Conservation (phyloP, 371 early-diverging fungal species). For the Capniomyces stellatus region DNA sequence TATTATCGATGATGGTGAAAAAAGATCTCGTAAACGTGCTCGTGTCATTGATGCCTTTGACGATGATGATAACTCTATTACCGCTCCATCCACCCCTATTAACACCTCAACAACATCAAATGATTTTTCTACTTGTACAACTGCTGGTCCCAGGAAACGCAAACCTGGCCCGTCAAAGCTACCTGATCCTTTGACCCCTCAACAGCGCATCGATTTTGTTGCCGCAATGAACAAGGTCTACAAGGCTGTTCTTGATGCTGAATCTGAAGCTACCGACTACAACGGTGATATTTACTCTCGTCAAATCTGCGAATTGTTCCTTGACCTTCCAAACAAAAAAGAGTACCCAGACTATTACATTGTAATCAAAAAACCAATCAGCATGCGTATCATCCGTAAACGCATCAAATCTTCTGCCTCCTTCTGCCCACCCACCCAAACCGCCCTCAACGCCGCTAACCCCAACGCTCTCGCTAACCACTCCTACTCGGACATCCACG, state of each 20-base stretch:
- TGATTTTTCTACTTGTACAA: too few relatives aligned
- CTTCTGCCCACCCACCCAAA: not conserved
- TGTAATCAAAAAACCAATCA: conserved; percentile 68
- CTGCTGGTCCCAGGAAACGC: too few relatives aligned
- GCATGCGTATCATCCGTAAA: conserved; percentile 47
- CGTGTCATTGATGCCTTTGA: not conserved
- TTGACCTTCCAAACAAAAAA: conserved; percentile 49
- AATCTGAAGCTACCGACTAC: conserved; percentile 1
- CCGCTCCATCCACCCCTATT: not conserved
- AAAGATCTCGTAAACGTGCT: conserved; percentile 4
- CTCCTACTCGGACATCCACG: not conserved
- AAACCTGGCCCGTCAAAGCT: conserved; percentile 11
- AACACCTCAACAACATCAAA: not conserved
- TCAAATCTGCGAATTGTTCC: conserved; percentile 44
- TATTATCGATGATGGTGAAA: not conserved
- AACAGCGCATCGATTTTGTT: conserved; percentile 13
- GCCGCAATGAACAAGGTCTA: conserved; percentile 12
- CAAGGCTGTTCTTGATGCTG: conserved; percentile 5
- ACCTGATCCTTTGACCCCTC: conserved; percentile 10
- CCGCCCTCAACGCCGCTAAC: not conserved
- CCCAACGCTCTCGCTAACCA: not conserved
- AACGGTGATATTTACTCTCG: conserved; percentile 18
- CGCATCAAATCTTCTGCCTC: conserved; percentile 23
- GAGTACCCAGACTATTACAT: conserved; percentile 72
- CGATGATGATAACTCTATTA: not conserved